phyloP scores from a whole-genome alignment of 495 filamentous ascomycete genomes.

The Aspergillus taichungensis region DNA sequence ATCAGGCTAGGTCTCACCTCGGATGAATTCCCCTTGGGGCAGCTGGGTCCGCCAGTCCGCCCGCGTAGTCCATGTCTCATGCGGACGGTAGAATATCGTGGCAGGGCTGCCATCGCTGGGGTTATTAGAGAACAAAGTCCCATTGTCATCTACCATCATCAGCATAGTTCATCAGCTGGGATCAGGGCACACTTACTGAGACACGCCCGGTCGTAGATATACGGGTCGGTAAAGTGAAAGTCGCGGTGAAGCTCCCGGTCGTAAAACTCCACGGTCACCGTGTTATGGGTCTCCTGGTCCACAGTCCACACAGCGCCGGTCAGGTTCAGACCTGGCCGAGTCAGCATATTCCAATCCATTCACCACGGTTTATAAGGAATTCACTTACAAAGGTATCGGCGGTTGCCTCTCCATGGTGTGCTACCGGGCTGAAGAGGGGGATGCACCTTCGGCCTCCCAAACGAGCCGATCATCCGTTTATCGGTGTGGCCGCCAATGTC shows the following conservation, averaged over 20 bases:
- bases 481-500: conserved; percentile 33
- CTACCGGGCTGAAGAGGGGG: conserved; percentile 84
- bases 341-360: conserved; percentile 13
- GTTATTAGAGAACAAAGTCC: conserved; percentile 77
- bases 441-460: conserved; percentile 63
- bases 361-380: neutral
- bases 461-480: conserved; percentile 54
- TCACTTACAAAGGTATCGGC: conserved; percentile 72
- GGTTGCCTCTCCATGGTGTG: conserved; percentile 89
- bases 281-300: conserved; percentile 88
- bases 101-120: conserved; percentile 60
- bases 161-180: conserved; percentile 1
- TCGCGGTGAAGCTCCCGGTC: conserved; percentile 84
- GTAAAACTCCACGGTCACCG: conserved; percentile 95
- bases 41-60: conserved; percentile 84
- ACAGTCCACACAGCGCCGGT: conserved; percentile 96
- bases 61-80: conserved; percentile 90
- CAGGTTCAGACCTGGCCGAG: conserved; percentile 59
- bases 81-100: conserved; percentile 90
- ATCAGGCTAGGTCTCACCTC: conserved; percentile 35
- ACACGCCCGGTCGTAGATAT: conserved; percentile 93
- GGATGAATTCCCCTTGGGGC: conserved; percentile 70
- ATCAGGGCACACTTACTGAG: conserved; percentile 39
- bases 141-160: conserved; percentile 57
- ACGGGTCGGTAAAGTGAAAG: conserved; percentile 94